A percentile compares a stretch with the other conserved stretches of the same genome.
These are phyloP conservation scores for Silene noctiflora DNA, from an alignment of 179 eudicot species.

Conservation along the genomic window DNA sequence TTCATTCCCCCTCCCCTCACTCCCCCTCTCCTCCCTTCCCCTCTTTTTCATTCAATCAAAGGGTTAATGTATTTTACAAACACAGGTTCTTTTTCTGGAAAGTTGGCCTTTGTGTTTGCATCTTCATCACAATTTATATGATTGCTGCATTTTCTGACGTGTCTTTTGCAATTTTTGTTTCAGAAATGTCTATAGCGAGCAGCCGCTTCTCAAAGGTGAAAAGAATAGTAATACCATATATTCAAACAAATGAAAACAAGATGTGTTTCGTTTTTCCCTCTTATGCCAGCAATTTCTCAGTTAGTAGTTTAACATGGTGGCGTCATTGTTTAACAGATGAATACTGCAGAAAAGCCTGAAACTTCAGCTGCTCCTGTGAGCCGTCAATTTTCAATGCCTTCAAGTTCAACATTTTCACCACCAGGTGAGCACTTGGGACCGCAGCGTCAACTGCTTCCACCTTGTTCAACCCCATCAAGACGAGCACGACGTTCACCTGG, in stretches of 20 bases:
- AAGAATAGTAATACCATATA: no score
- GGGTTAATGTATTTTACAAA: background rate
- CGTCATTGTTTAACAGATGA: slow-evolving; percentile 23
- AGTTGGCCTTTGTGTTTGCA: background rate
- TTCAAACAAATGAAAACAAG: background rate
- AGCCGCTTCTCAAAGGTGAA: slow-evolving; percentile 35
- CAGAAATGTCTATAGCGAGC: slow-evolving; percentile 39
- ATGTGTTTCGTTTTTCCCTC: background rate
- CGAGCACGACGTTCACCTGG: slow-evolving; percentile 48
- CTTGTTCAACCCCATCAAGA: slow-evolving; percentile 45
- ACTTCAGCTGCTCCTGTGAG: slow-evolving; percentile 25
- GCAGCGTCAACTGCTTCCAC: slow-evolving; percentile 33
- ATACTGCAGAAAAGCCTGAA: slow-evolving; percentile 30
- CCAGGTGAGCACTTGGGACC: slow-evolving; percentile 28
- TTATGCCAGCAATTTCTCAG: slow-evolving; percentile 2
- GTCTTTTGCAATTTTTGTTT: slow-evolving; percentile 27
- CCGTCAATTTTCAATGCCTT: slow-evolving; percentile 33
- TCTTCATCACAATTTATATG: background rate
- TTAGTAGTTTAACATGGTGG: background rate
- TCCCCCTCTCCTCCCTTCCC: background rate
- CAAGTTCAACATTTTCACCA: slow-evolving; percentile 38
- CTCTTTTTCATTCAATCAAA: background rate
- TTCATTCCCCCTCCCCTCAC: background rate
- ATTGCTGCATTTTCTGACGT: slow-evolving; percentile 15
- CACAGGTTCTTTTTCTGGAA: background rate